Percentiles rank a stretch among this genome's conserved stretches.
phyloP scores from a whole-genome alignment of 176 grass and related monocot species.

The Oryza australiensis region DNA sequence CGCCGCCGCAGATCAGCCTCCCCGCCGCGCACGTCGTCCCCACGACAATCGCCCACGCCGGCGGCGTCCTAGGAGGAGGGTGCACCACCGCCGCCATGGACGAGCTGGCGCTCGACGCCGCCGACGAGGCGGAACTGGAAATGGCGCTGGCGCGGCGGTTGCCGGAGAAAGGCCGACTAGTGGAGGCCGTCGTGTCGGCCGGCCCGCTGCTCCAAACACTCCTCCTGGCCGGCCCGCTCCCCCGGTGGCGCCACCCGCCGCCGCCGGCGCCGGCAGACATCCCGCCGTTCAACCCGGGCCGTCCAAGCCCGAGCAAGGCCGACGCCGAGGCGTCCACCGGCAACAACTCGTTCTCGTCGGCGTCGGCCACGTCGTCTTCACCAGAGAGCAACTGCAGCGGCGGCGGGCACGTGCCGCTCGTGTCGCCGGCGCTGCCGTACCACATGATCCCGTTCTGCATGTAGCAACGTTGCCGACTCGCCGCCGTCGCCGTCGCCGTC shows the following conservation, averaged over 20 bases:
- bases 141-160: constrained; percentile 58
- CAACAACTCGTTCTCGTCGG: constrained; percentile 41
- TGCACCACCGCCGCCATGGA: background rate
- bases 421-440: constrained; percentile 24
- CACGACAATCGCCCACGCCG: constrained; percentile 2
- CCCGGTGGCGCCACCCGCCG: constrained; percentile 90
- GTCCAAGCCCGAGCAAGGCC: constrained; percentile 1
- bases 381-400: constrained; percentile 62
- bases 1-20: background rate
- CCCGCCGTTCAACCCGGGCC: constrained; percentile 61
- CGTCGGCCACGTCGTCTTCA: constrained; percentile 35
- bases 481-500: background rate
- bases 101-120: constrained; percentile 19
- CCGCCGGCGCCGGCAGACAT: constrained; percentile 57
- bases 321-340: constrained; percentile 6
- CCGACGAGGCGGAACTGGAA: constrained; percentile 42
- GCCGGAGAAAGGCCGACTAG: constrained; percentile 77
- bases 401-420: background rate
- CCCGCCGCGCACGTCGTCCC: background rate
- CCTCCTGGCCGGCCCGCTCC: constrained; percentile 84
- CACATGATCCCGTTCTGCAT: constrained; percentile 50
- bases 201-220: constrained; percentile 90
- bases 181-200: constrained; percentile 79
- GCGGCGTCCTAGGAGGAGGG: background rate
- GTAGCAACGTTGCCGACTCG: constrained; percentile 1